Percentiles rank a stretch among this genome's conserved stretches.
These are phyloP conservation scores for Incumbomyces delicatus DNA, from an alignment of 2,329 filamentous ascomycete genomes.

Conservation along the genomic window DNA sequence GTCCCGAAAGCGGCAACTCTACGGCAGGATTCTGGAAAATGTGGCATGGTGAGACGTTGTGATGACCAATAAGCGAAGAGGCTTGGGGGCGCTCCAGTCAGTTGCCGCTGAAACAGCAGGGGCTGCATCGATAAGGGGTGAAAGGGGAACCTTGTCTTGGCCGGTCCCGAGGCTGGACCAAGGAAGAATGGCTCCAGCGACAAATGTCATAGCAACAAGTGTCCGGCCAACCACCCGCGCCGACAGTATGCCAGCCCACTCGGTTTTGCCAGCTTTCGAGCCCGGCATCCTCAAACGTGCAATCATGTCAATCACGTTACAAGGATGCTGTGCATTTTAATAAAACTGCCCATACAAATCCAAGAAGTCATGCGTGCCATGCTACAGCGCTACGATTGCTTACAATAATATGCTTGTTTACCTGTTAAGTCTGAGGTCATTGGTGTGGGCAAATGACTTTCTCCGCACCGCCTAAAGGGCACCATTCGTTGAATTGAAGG, in stretches of 20 bases:
- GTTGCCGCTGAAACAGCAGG: conserved; percentile 4
- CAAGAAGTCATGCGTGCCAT: neutral
- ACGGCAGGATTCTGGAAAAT: neutral
- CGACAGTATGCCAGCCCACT: neutral
- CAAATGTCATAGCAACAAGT: neutral
- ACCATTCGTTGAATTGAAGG: neutral
- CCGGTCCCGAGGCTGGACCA: neutral
- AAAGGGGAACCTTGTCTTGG: neutral
- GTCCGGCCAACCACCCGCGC: conserved; percentile 2
- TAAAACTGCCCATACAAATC: neutral
- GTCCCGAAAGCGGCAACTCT: neutral
- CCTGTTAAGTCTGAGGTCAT: neutral
- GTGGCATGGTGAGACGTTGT: conserved; percentile 1
- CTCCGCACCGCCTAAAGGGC: neutral
- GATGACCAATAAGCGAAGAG: conserved; percentile 3
- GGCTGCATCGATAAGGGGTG: neutral
- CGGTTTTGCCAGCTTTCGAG: neutral
- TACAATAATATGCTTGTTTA: neutral
- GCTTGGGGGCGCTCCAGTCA: neutral
- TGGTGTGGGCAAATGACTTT: neutral
- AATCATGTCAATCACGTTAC: conserved; percentile 3
- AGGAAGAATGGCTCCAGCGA: neutral
- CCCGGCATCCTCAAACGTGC: neutral
- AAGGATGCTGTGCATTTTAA: neutral
- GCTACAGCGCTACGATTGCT: neutral